Percentiles rank a stretch among this genome's conserved stretches.
Evolutionary conservation across 768 basidiomycete genomes (phyloP).

Genomic region (Cyclocybe aegerita): DNA sequence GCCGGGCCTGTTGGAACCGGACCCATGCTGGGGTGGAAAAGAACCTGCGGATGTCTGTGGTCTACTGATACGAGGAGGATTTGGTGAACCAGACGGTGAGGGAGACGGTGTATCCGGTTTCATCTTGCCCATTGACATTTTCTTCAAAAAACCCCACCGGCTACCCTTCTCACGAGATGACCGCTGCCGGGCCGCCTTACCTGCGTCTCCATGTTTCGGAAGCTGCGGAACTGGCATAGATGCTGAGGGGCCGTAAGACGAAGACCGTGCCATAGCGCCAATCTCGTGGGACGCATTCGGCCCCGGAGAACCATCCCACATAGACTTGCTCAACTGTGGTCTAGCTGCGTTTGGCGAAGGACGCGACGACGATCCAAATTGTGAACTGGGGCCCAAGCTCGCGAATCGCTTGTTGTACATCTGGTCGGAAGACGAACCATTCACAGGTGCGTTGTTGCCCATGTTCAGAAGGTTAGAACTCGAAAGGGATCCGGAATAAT

Average conservation of each 20-base stretch:
- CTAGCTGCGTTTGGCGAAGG: conserved; percentile 34
- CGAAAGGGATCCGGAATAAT: conserved; percentile 63
- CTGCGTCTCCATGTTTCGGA: conserved; percentile 11
- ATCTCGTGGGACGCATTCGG: conserved; percentile 1
- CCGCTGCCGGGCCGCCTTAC: conserved; percentile 14
- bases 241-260: conserved; percentile 13
- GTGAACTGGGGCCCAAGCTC: conserved; percentile 61
- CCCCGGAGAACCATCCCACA: conserved; percentile 52
- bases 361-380: conserved; percentile 34
- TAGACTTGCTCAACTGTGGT: conserved; percentile 41
- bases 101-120: conserved; percentile 58
- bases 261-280: conserved; percentile 14
- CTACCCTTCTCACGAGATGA: conserved; percentile 57
- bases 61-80: conserved; percentile 25
- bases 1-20: conserved; percentile 12
- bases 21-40: conserved; percentile 22
- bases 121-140: conserved; percentile 98
- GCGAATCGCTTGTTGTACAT: conserved; percentile 58
- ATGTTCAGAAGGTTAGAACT: conserved; percentile 63
- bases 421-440: conserved; percentile 28
- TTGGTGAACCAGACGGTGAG: conserved; percentile 30
- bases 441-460: conserved; percentile 18
- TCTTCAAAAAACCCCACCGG: conserved; percentile 95
- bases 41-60: conserved; percentile 30
- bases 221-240: background rate